Base-by-base conservation (phyloP, 352 stramenopile genomes). In the Phytopythium aichiense region DNA sequence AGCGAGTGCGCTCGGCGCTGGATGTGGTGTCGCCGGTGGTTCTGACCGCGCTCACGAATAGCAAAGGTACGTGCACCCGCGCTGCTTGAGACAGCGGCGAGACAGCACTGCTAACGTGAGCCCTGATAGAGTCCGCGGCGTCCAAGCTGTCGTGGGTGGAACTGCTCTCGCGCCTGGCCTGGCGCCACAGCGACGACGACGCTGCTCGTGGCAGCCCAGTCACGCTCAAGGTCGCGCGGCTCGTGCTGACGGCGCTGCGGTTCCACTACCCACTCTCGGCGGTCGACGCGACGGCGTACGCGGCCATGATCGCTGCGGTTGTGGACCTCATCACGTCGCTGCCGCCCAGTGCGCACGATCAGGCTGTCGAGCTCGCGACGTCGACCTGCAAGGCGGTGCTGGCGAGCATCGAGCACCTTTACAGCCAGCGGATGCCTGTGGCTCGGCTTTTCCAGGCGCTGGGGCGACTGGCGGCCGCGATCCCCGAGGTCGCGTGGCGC, bases 391-490 rank as follows among this genome's bases (percentile, higher is more conserved):
- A 42, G 4, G 65, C 72, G 35, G 59, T 70, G 20, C 46, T 74
- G 40, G 68, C 62, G 56, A 63, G 54, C 31, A 64, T 50, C 38
- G 66, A 67, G 45, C 61, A 76, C 52, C 69, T 81, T 15, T 54
- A 79, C 7, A 15, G 35, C 25, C 62, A 66, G 22, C 33, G 84
- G 12, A 55, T 76, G 15, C 66, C 73, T 23, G 70, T 78, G 23
- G 23, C 85, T n/a, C 37, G 71, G 22, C 63, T 87, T 25, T 56
- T 91, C 20, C 79, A 88, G 56, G 58, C 67, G 4, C 61, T 91
- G 6, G 56, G 62, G 12, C 70, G 73, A 35, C 68, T 91, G 28
- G 64, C 68, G 15, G 51, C 46, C 9, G 60, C 57, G 2, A 54
- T 66, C 1, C 68, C 77, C 0, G 52, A 72, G 18, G 60, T 64